Evolutionary conservation across 192 early-diverging fungal genomes (phyloP), one percentile per base, ranked within the genome.

Genomic region (Chytriomyces confervae): DNA sequence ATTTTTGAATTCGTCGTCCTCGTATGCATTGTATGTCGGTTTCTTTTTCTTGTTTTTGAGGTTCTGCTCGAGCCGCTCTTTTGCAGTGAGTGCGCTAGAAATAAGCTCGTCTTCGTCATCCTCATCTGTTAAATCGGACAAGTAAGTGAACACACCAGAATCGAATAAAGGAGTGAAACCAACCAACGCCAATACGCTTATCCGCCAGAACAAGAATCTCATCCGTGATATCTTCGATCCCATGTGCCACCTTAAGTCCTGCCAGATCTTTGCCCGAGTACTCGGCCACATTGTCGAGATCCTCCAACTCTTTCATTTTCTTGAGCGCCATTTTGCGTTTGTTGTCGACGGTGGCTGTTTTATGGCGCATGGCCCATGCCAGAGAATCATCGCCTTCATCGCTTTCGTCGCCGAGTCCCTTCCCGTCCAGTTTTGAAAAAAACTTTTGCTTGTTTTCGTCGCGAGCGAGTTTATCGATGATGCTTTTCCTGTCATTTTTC

Each of bases 151-250:
- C 53, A 20, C 13, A 3, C 5, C 53, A 0, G 3, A 20, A 57
- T 57, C 53, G 24, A 27, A 20, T 57, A 29, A 8, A 86, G 20
- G 0, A 61, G 27, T 3, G 71, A 65, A 6, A 46, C 72, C 79
- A 85, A 69, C 73, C 86, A 85, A 77, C 76, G 86, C 87, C 57
- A 92, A 98, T 93, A 0, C 83, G 86, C 13, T 85, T 82, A 79
- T 98, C 97, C 78, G 94, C 94, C 18, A 98, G 81, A 1, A 95
- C 95, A 71, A 98, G 85, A 51, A 98, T 93, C 0, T 88, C 87
- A 63, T 97, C 96, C 2, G 82, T 85, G 2, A 97, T 89, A 29
- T 93, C 92, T 2, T 84, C 72, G 61, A 95, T 50, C 50, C 82
- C 84, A 78, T 97, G 95, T 0, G 83, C 91, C 5, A 98, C 93